Conservation (phyloP, 345 rosid species). For the Sisymbrium irio region DNA sequence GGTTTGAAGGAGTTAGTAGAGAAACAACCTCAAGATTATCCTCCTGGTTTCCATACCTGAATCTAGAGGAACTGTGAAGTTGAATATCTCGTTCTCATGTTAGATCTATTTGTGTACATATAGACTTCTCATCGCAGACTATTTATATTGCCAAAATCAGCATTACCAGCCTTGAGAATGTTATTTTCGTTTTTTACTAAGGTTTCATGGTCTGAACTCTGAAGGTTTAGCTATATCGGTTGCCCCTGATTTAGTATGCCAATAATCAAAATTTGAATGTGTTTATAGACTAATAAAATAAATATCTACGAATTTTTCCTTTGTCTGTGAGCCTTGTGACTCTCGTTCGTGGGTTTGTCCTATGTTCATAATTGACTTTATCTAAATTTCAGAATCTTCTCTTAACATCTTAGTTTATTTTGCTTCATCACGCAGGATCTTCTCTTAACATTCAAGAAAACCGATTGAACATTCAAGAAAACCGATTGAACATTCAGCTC, state of each 20-base stretch:
- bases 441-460: too few relatives aligned
- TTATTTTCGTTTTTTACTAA: neutral
- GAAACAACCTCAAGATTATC: constrained; percentile 53
- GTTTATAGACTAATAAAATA: neutral
- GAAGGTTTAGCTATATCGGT: neutral
- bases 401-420: too few relatives aligned
- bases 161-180: neutral
- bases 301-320: neutral
- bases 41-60: constrained; percentile 51
- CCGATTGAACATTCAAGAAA: too few relatives aligned
- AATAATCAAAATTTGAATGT: neutral
- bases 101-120: neutral
- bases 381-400: too few relatives aligned
- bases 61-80: neutral
- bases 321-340: neutral
- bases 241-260: neutral
- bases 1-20: constrained; percentile 47
- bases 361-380: neutral
- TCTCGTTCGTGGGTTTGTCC: neutral
- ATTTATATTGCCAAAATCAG: neutral
- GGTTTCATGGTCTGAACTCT: neutral
- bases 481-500: too few relatives aligned
- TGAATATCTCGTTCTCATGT: constrained; percentile 1
- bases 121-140: neutral
- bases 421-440: too few relatives aligned